A percentile compares a stretch with the other conserved stretches of the same genome.
These are phyloP conservation scores for Microdochium bolleyi DNA, from an alignment of 2,329 filamentous ascomycete genomes.

Conservation along the genomic window DNA sequence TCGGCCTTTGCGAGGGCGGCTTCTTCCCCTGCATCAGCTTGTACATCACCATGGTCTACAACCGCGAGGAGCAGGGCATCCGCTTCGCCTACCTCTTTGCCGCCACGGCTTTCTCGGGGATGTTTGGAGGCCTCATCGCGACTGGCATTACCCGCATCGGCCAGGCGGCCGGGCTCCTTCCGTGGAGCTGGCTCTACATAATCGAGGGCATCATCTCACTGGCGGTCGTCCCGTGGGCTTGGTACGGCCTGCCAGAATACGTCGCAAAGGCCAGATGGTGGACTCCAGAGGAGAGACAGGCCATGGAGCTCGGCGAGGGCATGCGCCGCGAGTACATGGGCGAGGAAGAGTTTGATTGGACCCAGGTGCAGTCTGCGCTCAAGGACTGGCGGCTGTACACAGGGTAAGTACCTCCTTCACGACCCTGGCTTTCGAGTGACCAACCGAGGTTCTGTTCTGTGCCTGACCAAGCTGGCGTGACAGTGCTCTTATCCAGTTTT, in stretches of 20 bases:
- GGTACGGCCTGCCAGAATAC: constrained; percentile 67
- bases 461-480: background rate
- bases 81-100: constrained; percentile 57
- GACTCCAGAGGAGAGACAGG: constrained; percentile 48
- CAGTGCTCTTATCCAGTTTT: constrained; percentile 45
- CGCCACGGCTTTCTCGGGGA: constrained; percentile 52
- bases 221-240: constrained; percentile 65
- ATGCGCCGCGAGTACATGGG: constrained; percentile 50
- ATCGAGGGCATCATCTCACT: constrained; percentile 80
- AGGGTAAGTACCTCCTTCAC: constrained; percentile 59
- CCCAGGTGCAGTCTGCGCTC: constrained; percentile 51
- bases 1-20: constrained; percentile 13
- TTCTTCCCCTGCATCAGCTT: constrained; percentile 13
- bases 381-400: constrained; percentile 64
- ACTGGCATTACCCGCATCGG: constrained; percentile 59
- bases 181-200: constrained; percentile 62
- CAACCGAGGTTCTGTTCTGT: background rate
- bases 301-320: constrained; percentile 57
- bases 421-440: background rate
- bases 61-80: constrained; percentile 50
- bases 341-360: constrained; percentile 20
- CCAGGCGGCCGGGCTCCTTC: constrained; percentile 37
- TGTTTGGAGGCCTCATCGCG: constrained; percentile 56
- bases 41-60: constrained; percentile 13
- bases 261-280: constrained; percentile 60